Percentiles rank a stretch among this genome's conserved stretches.
Conservation (phyloP, 2,329 filamentous ascomycete species). For the Trichoderma semiorbis region DNA sequence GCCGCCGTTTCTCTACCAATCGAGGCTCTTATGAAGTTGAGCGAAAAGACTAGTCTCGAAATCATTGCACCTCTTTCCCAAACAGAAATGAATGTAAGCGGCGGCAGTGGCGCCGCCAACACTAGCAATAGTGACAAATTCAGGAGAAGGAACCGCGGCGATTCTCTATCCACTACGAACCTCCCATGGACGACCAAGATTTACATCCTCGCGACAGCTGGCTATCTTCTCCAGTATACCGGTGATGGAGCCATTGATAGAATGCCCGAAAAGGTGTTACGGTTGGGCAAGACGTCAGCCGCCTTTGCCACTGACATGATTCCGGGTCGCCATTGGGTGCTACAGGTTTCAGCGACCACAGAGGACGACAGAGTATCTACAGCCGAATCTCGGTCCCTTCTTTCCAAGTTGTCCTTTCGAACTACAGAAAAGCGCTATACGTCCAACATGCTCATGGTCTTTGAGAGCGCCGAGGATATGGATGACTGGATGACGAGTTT, state of each 20-base stretch:
- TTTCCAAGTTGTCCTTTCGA: conserved; percentile 62
- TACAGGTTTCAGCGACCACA: conserved; percentile 68
- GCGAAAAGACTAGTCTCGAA: conserved; percentile 43
- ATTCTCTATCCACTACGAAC: conserved; percentile 15
- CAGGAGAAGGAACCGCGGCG: conserved; percentile 22
- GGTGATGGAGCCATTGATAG: conserved; percentile 68
- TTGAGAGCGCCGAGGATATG: conserved; percentile 71
- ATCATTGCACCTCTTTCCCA: conserved; percentile 21
- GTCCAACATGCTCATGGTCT: conserved; percentile 67
- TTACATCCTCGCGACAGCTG: conserved; percentile 67
- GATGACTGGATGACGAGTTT: conserved; percentile 69
- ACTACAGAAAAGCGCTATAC: conserved; percentile 51
- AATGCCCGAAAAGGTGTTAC: conserved; percentile 69
- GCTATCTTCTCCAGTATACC: conserved; percentile 71
- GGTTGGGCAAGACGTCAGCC: conserved; percentile 69
- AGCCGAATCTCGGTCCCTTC: conserved; percentile 56
- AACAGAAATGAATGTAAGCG: not conserved
- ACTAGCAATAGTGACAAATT: conserved; percentile 17
- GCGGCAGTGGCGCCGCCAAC: not conserved
- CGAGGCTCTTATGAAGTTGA: conserved; percentile 64
- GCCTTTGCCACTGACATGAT: conserved; percentile 79
- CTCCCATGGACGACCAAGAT: conserved; percentile 50
- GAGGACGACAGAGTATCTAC: conserved; percentile 53
- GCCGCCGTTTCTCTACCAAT: conserved; percentile 64
- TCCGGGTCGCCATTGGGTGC: conserved; percentile 74